Percentiles rank a stretch among this genome's conserved stretches.
Evolutionary conservation across 805 yeast genomes (phyloP).

Genomic region (Barnettozyma salicaria): DNA sequence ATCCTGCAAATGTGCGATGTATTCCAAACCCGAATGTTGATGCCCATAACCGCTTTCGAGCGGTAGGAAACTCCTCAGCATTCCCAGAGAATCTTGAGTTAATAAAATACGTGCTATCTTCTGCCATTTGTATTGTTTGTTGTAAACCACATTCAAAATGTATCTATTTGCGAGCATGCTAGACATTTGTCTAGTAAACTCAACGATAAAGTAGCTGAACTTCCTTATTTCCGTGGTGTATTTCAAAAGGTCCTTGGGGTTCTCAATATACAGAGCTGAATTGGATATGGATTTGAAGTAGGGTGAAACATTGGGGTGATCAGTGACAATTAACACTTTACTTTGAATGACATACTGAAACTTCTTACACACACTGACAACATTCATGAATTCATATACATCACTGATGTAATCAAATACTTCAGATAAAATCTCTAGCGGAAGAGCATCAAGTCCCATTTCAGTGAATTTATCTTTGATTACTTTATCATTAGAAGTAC

Average conservation of each 20-base stretch:
- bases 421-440: conserved; percentile 17
- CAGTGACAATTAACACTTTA: conserved; percentile 19
- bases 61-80: conserved; percentile 1
- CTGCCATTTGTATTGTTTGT: conserved; percentile 4
- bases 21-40: conserved; percentile 10
- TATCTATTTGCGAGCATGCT: conserved; percentile 8
- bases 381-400: conserved; percentile 13
- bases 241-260: neutral
- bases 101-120: conserved; percentile 15
- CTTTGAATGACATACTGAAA: conserved; percentile 14
- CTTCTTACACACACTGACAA: conserved; percentile 13
- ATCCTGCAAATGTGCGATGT: conserved; percentile 6
- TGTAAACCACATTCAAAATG: conserved; percentile 9
- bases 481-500: no score
- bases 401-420: conserved; percentile 16
- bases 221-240: conserved; percentile 4
- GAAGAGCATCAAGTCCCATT: conserved; percentile 13
- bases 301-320: conserved; percentile 9
- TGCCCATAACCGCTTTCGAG: neutral
- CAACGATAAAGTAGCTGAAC: conserved; percentile 15
- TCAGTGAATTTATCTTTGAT: no score
- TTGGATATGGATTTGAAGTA: conserved; percentile 13
- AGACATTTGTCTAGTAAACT: conserved; percentile 6
- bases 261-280: conserved; percentile 5
- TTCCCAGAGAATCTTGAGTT: conserved; percentile 5